These are phyloP conservation scores for Zasmidium angulare DNA, from an alignment of 2,329 filamentous ascomycete genomes.

Conservation along the genomic window DNA sequence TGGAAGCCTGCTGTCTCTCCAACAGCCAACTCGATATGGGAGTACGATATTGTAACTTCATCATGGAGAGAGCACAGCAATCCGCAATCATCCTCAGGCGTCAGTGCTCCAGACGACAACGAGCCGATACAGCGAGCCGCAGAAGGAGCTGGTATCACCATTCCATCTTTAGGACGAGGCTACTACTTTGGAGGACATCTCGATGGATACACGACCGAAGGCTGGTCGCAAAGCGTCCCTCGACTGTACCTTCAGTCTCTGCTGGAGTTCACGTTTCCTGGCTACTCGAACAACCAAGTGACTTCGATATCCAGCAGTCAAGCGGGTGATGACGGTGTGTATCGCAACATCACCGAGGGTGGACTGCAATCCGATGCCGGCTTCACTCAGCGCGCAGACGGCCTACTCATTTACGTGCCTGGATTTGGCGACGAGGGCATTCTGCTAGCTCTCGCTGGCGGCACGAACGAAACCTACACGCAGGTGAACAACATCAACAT, in stretches of 20 bases:
- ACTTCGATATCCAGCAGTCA: conserved; percentile 54
- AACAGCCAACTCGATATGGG: conserved; percentile 64
- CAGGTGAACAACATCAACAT: conserved; percentile 67
- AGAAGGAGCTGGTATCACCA: conserved; percentile 70
- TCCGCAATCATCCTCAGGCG: conserved; percentile 63
- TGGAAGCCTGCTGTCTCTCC: conserved; percentile 61
- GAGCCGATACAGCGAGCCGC: conserved; percentile 66
- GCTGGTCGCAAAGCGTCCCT: conserved; percentile 63
- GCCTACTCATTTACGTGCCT: conserved; percentile 71
- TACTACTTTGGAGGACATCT: conserved; percentile 80
- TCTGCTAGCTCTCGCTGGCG: conserved; percentile 74
- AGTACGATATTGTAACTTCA: conserved; percentile 61
- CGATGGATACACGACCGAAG: conserved; percentile 62
- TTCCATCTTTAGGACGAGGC: conserved; percentile 67
- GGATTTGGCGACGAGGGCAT: conserved; percentile 74
- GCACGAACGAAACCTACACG: conserved; percentile 66
- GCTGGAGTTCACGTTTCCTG: conserved; percentile 74
- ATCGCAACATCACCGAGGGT: conserved; percentile 72
- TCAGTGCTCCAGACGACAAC: conserved; percentile 58
- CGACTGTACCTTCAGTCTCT: conserved; percentile 72
- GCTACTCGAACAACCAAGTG: conserved; percentile 64
- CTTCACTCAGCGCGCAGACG: conserved; percentile 73
- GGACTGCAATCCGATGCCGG: conserved; percentile 65
- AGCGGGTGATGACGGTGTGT: conserved; percentile 63
- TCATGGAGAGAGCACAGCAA: conserved; percentile 64